phyloP scores from a whole-genome alignment of 441 rosid species.

The Erodium trifolium region DNA sequence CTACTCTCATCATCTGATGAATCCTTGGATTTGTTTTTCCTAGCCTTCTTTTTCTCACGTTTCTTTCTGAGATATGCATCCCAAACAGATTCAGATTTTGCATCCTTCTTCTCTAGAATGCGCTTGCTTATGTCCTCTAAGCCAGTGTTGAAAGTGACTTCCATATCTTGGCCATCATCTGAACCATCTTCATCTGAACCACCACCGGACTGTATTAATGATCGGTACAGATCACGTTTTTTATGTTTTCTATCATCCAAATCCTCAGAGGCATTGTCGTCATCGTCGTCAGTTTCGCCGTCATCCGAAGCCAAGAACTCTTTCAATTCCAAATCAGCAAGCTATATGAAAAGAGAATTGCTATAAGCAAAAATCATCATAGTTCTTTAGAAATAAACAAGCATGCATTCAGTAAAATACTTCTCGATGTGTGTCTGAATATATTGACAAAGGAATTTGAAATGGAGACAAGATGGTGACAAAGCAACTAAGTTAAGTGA shows the following conservation, averaged over 20 bases:
- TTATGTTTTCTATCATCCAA: constrained; percentile 34
- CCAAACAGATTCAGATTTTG: constrained; percentile 70
- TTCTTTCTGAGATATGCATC: constrained; percentile 49
- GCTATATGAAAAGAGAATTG: constrained; percentile 32
- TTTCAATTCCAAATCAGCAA: constrained; percentile 67
- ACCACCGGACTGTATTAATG: constrained; percentile 52
- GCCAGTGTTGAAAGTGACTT: constrained; percentile 79
- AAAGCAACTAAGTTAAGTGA: neutral
- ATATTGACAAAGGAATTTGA: neutral
- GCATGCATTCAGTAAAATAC: neutral
- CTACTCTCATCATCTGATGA: constrained; percentile 49
- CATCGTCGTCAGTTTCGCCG: constrained; percentile 49
- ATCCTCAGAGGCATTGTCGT: constrained; percentile 27
- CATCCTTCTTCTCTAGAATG: constrained; percentile 58
- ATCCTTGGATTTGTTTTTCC: constrained; percentile 46
- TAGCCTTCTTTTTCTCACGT: constrained; percentile 62
- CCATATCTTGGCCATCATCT: constrained; percentile 71
- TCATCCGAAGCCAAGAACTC: constrained; percentile 87
- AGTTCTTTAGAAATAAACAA: neutral
- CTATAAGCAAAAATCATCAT: constrained; percentile 16
- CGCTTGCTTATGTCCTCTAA: constrained; percentile 82
- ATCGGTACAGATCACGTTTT: constrained; percentile 47
- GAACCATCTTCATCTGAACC: constrained; percentile 60
- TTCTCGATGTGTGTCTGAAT: neutral
- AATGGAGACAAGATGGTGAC: neutral